Base-by-base conservation (phyloP, 805 yeast genomes). In the Teunomyces kruisii region DNA sequence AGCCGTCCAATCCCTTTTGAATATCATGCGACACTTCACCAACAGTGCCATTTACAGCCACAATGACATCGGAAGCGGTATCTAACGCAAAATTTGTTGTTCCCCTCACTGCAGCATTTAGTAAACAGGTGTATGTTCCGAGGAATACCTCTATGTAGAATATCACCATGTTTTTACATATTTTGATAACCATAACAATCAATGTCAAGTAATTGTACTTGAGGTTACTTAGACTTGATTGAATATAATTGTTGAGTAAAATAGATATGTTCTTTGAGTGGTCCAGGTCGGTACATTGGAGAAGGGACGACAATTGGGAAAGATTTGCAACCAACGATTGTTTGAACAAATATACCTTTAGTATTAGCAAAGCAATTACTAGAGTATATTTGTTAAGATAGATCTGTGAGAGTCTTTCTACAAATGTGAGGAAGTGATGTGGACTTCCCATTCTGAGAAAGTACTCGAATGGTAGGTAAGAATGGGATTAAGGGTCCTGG, bases 111-210 rank as follows among this genome's bases (percentile, higher is more conserved):
- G 90, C 80, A 4, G 94, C 83, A 0, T 86, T 80, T 10, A 89
- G 61, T 10, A 94, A 69, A 62, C 99, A 94, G 0, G 86, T 84
- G 63, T 88, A 88, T 0, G 98, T 94, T 0, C 97, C 98, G 2
- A 90, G 62, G 39, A 86, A 78, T 51, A 92, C 55, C 27, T 90
- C 89, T 7, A 92, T 66, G 6, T 80, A 68, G 57, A 92, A 88
- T 3, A 80, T 57, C 0, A 88, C 59, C 32, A 90, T 50, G 33
- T 75, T 72, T 53, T 86, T 84, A 6, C 83, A 67, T 0, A 81
- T 84, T 0, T 80, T 76, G 0, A 88, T 58, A 9, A 80, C 54
- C 39, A 81, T 46, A 1, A 71, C 56, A 9, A 87, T 44, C 0
- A 76, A 51, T 2, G 68, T 60, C 24, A 76, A 55, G 8, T 81